Percentiles rank a stretch among this genome's conserved stretches.
Evolutionary conservation across 176 grass and related monocot genomes (phyloP).

Genomic region (Musa acuminata): DNA sequence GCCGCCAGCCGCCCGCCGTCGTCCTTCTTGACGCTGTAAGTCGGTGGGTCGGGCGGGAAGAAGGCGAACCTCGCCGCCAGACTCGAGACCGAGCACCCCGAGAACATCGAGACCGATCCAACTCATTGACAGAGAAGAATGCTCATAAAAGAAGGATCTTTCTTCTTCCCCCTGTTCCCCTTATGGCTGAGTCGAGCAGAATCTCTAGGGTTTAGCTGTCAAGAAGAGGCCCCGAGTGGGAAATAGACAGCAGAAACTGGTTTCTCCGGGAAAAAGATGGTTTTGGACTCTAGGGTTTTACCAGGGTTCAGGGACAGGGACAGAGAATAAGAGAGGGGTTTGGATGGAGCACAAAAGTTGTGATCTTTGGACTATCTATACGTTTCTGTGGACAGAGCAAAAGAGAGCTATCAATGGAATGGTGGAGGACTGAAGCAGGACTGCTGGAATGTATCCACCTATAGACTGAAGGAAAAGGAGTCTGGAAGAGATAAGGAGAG

Average conservation of each 20-base stretch:
- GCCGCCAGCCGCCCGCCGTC: slow-evolving; percentile 65
- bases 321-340: neutral
- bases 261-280: neutral
- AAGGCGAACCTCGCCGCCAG: slow-evolving; percentile 95
- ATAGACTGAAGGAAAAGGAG: neutral
- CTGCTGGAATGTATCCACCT: neutral
- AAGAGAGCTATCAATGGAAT: neutral
- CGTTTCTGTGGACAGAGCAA: neutral
- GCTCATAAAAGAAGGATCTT: slow-evolving; percentile 31
- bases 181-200: too few species aligned
- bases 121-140: slow-evolving; percentile 58
- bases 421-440: neutral
- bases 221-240: neutral
- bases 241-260: neutral
- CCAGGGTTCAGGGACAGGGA: neutral
- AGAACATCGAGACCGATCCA: slow-evolving; percentile 45
- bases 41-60: slow-evolving; percentile 88
- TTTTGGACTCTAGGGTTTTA: neutral
- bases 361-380: neutral
- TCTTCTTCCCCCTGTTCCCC: neutral
- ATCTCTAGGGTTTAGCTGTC: neutral
- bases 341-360: neutral
- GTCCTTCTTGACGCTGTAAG: slow-evolving; percentile 76
- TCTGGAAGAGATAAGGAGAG: neutral
- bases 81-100: slow-evolving; percentile 91